These are phyloP conservation scores for Exidia glandulosa DNA, from an alignment of 768 basidiomycete species.

Conservation along the genomic window DNA sequence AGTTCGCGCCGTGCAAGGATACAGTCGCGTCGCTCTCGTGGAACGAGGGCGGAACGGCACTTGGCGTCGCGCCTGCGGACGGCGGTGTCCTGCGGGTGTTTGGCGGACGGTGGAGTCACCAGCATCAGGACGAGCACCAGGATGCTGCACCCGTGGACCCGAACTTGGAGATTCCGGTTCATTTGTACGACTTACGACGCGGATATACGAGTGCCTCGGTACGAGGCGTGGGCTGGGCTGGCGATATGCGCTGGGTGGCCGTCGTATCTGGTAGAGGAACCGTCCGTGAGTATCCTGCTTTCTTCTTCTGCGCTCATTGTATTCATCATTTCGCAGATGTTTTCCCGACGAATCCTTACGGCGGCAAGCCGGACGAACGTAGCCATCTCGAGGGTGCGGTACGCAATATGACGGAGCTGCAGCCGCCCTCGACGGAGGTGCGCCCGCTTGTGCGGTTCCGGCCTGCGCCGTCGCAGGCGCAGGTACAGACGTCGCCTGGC, in stretches of 20 bases:
- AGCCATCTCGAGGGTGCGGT: slow-evolving; percentile 54
- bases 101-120: slow-evolving; percentile 20
- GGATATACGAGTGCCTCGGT: slow-evolving; percentile 61
- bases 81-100: slow-evolving; percentile 45
- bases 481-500: background rate
- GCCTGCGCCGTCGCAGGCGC: slow-evolving; percentile 15
- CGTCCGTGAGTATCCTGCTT: slow-evolving; percentile 19
- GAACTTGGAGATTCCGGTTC: slow-evolving; percentile 27
- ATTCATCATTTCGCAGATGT: slow-evolving; percentile 55
- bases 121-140: slow-evolving; percentile 6
- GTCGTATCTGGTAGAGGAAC: slow-evolving; percentile 39
- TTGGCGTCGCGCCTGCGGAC: slow-evolving; percentile 41
- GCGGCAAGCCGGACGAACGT: slow-evolving; percentile 49
- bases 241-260: slow-evolving; percentile 58
- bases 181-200: slow-evolving; percentile 59
- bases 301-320: background rate
- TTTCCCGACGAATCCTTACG: slow-evolving; percentile 68
- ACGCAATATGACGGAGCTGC: slow-evolving; percentile 40
- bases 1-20: slow-evolving; percentile 39
- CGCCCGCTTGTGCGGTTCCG: slow-evolving; percentile 46
- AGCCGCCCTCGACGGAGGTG: slow-evolving; percentile 30
- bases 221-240: slow-evolving; percentile 40
- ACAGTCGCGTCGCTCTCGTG: slow-evolving; percentile 38
- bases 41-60: slow-evolving; percentile 39
- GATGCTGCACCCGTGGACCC: slow-evolving; percentile 6